A percentile compares a stretch with the other conserved stretches of the same genome.
phyloP scores from a whole-genome alignment of 345 rosid genomes.

The Brassica incana region DNA sequence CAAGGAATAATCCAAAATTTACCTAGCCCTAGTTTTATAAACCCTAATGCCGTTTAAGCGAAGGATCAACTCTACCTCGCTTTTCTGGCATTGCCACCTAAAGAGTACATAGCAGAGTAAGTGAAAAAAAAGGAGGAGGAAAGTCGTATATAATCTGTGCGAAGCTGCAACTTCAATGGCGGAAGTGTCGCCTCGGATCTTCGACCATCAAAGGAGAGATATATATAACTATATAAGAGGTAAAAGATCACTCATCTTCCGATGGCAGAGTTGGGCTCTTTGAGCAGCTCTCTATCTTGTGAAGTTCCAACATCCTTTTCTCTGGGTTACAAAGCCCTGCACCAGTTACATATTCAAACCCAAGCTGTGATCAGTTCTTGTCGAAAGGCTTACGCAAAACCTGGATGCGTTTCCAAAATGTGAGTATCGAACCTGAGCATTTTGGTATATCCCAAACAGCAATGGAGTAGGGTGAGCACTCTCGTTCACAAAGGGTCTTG shows the following conservation, averaged over 20 bases:
- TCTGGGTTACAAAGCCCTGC: slow-evolving; percentile 87
- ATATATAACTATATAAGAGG: neutral
- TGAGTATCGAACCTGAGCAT: slow-evolving; percentile 74
- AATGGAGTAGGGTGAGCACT: slow-evolving; percentile 65
- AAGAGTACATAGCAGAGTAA: slow-evolving; percentile 5
- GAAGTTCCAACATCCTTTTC: slow-evolving; percentile 71
- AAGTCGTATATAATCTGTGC: slow-evolving; percentile 19
- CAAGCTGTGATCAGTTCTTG: slow-evolving; percentile 13
- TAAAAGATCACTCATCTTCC: slow-evolving; percentile 48
- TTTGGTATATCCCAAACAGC: slow-evolving; percentile 95
- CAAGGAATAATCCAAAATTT: slow-evolving; percentile 21
- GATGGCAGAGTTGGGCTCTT: slow-evolving; percentile 73
- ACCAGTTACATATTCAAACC: slow-evolving; percentile 20
- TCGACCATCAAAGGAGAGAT: neutral
- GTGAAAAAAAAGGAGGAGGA: neutral
- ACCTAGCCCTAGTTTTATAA: slow-evolving; percentile 19
- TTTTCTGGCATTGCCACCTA: slow-evolving; percentile 4
- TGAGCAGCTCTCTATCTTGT: slow-evolving; percentile 69
- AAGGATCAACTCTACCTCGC: neutral
- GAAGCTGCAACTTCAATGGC: slow-evolving; percentile 21
- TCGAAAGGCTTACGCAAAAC: neutral
- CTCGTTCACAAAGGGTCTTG: slow-evolving; percentile 62
- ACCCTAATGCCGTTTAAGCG: slow-evolving; percentile 5
- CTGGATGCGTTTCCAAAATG: slow-evolving; percentile 1
- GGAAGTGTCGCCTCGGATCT: slow-evolving; percentile 10